Conservation (phyloP, 768 basidiomycete species). For the Termitomyces sp. region DNA sequence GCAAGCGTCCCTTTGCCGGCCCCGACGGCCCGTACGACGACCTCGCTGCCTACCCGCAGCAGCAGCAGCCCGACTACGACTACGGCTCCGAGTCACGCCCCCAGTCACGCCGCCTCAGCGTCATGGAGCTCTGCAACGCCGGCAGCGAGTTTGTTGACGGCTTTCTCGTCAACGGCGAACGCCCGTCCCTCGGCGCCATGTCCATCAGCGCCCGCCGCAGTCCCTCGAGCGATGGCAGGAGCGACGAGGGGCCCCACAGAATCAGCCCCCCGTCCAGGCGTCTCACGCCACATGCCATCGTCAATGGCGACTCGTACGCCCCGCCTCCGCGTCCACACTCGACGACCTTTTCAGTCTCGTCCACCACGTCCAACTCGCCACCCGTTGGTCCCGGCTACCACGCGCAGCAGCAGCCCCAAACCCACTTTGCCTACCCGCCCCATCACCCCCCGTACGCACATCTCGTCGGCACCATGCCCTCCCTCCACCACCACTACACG, state of each 20-base stretch:
- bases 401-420: conserved; percentile 3
- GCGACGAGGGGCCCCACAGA: neutral
- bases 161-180: neutral
- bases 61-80: conserved; percentile 38
- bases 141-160: neutral
- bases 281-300: conserved; percentile 4
- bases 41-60: conserved; percentile 1
- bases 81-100: conserved; percentile 73
- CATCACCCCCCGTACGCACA: conserved; percentile 1
- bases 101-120: conserved; percentile 72
- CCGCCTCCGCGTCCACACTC: conserved; percentile 29
- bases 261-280: conserved; percentile 4
- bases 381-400: neutral
- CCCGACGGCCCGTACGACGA: conserved; percentile 37
- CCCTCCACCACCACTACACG: neutral
- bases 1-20: conserved; percentile 60
- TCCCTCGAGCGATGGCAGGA: conserved; percentile 2
- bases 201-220: neutral
- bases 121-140: conserved; percentile 84
- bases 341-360: conserved; percentile 25
- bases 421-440: conserved; percentile 9
- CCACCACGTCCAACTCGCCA: conserved; percentile 9
- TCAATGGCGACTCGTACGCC: neutral
- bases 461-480: neutral
- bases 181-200: neutral